Evolutionary conservation across 345 rosid genomes (phyloP).

Genomic region (Psidium friedrichsthalianum): DNA sequence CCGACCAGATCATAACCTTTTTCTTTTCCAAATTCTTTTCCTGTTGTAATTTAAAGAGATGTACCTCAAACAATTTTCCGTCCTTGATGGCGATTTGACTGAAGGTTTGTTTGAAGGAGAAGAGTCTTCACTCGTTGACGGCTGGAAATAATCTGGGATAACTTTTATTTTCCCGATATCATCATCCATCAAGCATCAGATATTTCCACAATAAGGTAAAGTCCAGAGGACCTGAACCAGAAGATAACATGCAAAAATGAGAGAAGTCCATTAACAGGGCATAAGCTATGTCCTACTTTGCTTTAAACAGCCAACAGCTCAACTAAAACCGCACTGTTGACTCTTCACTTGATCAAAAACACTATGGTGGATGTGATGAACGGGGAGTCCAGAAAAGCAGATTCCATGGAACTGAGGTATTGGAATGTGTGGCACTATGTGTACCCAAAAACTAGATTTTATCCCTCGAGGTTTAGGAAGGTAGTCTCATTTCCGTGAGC

Average conservation of each 20-base stretch:
- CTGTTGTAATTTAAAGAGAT: neutral
- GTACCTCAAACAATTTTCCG: constrained; percentile 35
- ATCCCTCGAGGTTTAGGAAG: neutral
- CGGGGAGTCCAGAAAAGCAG: neutral
- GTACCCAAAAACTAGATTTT: neutral
- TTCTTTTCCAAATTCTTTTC: neutral
- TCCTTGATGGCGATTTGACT: constrained; percentile 25
- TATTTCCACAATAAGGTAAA: neutral
- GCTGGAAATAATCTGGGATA: constrained; percentile 61
- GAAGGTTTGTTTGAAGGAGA: constrained; percentile 21
- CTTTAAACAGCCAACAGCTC: neutral
- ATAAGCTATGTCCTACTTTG: neutral
- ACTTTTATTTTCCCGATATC: constrained; percentile 48
- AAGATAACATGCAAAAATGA: neutral
- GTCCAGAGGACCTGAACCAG: neutral
- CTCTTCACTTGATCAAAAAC: neutral
- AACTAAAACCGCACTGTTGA: neutral
- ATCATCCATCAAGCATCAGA: constrained; percentile 63
- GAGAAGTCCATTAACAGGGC: neutral
- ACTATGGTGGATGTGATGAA: neutral
- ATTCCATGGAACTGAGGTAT: neutral
- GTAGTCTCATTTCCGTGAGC: neutral
- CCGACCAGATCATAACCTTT: neutral
- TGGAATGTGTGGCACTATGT: neutral
- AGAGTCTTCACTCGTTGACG: constrained; percentile 25